Evolutionary conservation across 2,329 filamentous ascomycete genomes (phyloP), one percentile per base, ranked within the genome.

Genomic region (Penicillium sp.): DNA sequence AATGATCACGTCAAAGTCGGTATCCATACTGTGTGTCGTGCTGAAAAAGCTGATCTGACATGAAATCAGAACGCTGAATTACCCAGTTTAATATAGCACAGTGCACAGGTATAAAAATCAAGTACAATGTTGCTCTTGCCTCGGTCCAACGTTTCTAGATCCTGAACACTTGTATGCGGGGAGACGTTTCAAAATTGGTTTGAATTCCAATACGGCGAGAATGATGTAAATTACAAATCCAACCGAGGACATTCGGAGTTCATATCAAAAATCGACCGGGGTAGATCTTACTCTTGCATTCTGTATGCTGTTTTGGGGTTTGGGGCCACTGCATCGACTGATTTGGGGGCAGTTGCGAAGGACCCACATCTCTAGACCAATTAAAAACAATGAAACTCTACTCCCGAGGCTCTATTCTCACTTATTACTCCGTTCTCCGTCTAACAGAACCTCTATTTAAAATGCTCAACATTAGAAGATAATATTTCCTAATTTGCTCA

Each of bases 1-100:
- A 53, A 82, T 75, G 52, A 81, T 43, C n/a, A 63, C 54, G 29
- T 63, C 60, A 29, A 46, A 59, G 8, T 51, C 37, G 21, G 47
- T 48, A 46, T 56, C 50, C 52, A 58, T 58, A 22, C n/a, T 39
- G 14, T 13, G 3, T 19, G 29, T 31, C n/a, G n/a, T n/a, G n/a
- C 16, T 19, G 16, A 19, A 39, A 19, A 6, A 2, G 11, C 14
- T 33, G 13, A 5, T 33, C 31, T 14, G 14, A 7, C 31, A 33
- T 3, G 3, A 7, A 5, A 11, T 7, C 2, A 14, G 31, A 33
- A 14, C 6, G 5, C 6, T 11, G 13, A 5, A 16, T 33, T 16
- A 5, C 5, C 13, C 31, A 16, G 31, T 5, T 33, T 33, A 16
- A 33, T 33, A 33, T 33, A 14, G 1, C 31, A 16, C 31, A 6